Evolutionary conservation across 106 monocot species (phyloP), one percentile per base, ranked within the genome.

Genomic region (Dioscorea alata): DNA sequence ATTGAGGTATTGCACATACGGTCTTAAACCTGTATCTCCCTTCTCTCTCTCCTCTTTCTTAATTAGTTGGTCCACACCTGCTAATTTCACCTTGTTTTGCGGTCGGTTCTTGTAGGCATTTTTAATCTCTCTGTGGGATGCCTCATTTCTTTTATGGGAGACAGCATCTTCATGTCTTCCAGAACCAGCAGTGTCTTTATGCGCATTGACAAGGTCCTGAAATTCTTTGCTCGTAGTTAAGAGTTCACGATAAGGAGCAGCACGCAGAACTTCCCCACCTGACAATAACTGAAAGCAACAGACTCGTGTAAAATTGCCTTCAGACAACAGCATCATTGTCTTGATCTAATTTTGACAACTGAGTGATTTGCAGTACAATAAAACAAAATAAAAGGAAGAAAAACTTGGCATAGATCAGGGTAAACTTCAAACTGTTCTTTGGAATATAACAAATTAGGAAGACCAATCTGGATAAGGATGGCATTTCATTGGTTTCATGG

Each of bases 41-140:
- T 49, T 81, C 63, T 93, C 97, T 67, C 60, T 85, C 72, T 99
- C 97, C 69, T 99, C 97, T 83, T 85, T 87, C 78, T 99, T 92
- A 68, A 99, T 99, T 71, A 99, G 62, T 64, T 99, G 89, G 68
- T 88, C 81, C 22, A 57, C 73, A 64, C 50, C 63, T 33, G 64
- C 67, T 52, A 34, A 22, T 31, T 62, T 69, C 16, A n/a, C 49
- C 6, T 14, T 74, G 14, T 68, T 66, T 50, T 57, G 54, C 49
- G 71, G 75, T 34, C 72, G 71, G 19, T 23, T 61, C 2, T 42
- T 64, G 49, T 19, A 54, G 54, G 54, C 42, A 59, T 12, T 16
- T 60, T 16, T 10, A 57, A 17, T 68, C 62, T 21, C 67, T 79
- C 61, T 87, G 79, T 57, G 13, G 61, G 12, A 64, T 69, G 42